Base-by-base conservation (phyloP, 345 rosid species). In the Syzygium jambos region DNA sequence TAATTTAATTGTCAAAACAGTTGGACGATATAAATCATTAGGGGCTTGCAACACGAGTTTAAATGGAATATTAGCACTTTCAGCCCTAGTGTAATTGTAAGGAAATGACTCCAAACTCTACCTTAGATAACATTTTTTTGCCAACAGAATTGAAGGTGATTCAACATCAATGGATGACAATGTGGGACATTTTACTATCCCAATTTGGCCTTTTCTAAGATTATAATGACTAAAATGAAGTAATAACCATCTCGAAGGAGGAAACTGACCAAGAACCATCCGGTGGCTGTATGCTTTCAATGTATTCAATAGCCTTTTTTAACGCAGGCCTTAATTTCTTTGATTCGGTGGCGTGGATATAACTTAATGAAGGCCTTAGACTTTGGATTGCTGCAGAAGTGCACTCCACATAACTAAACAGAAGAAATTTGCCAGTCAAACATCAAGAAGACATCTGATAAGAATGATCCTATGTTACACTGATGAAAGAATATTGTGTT, bases 331-430 rank as follows among this genome's bases (percentile, higher is more conserved):
- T 88, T 73, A 16, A 96, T 90, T 88, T 96, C 95, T 78, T 82
- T 85, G 22, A 16, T 89, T 78, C 92, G 88, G 82, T 95, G 87
- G 1, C 29, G 53, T 11, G 93, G 93, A 87, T 94, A 54, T 7
- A 16, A 43, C 52, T 85, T 88, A 63, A 4, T 87, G 89, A 94
- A 94, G 41, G 90, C 57, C 86, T 61, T 86, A 2, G 92, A 15
- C 92, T 92, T 89, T 95, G 95, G 85, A 94, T 94, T 85, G 92
- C 98, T 27, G 98, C 93, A 25, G 98, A 96, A 5, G 96, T 96
- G 93, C 98, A 96, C 82, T 96, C 97, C 86, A 94, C 96, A 38
- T 94, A 95, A 89, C 97, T 95, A 41, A 49, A 30, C 6, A 23
- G 30, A 11, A n/a, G 52, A 49, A 43, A 19, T 23, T 82, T 3